A percentile compares a stretch with the other conserved stretches of the same genome.
Evolutionary conservation across 1,284 basidiomycete species (phyloP).

Genomic region (Sanghuangporus baumii): DNA sequence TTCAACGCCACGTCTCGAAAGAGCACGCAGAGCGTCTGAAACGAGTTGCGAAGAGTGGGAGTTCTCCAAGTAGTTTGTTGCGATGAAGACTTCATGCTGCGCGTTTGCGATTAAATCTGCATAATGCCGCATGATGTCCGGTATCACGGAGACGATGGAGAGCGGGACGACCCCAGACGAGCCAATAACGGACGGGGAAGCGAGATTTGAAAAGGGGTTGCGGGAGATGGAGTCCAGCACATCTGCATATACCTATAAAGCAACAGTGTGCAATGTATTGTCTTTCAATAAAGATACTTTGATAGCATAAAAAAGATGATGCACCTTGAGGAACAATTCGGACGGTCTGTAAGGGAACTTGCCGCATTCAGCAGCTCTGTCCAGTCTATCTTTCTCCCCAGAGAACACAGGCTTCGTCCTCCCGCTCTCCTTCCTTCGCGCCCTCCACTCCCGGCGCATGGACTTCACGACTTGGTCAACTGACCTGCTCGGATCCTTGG

Average conservation of each 20-base stretch:
- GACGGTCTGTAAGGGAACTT: conserved; percentile 35
- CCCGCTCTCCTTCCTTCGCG: background rate
- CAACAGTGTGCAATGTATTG: background rate
- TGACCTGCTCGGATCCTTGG: conserved; percentile 1
- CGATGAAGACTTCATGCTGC: conserved; percentile 50
- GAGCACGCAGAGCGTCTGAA: conserved; percentile 46
- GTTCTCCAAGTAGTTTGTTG: conserved; percentile 48
- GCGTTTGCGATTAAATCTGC: conserved; percentile 46
- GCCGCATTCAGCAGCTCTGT: conserved; percentile 33
- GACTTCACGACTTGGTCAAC: conserved; percentile 2
- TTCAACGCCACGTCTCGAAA: conserved; percentile 43
- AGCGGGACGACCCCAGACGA: conserved; percentile 50
- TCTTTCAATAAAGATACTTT: background rate
- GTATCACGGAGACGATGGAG: conserved; percentile 41
- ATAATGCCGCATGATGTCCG: conserved; percentile 56
- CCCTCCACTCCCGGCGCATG: conserved; percentile 1
- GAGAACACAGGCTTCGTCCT: background rate
- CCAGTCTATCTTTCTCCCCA: conserved; percentile 21
- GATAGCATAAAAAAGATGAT: conserved; percentile 4
- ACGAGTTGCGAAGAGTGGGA: conserved; percentile 49
- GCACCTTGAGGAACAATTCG: conserved; percentile 38
- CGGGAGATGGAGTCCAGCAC: conserved; percentile 43
- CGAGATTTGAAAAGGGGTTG: conserved; percentile 45
- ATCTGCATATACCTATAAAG: conserved; percentile 43
- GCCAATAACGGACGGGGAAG: conserved; percentile 47